Evolutionary conservation across 768 basidiomycete species (phyloP), one percentile per base, ranked within the genome.

Genomic region (Russula virescens): DNA sequence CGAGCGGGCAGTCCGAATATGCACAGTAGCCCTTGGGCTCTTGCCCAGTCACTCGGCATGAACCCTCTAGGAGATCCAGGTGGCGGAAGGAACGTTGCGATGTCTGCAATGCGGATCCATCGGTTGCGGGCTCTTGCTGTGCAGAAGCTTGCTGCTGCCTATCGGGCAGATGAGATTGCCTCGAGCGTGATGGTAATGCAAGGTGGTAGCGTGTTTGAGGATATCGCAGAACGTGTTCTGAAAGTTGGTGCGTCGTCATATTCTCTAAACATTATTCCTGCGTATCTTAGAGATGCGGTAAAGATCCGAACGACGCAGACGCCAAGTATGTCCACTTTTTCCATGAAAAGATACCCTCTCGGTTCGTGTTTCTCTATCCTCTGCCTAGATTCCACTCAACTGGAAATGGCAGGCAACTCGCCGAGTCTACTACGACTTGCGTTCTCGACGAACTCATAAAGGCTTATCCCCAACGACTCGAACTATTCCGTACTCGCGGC

Each of bases 101-200:
- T 95, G 91, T 91, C 88, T 35, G 86, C 91, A 0, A 89, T 85
- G 79, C 83, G 93, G 38, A 80, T 93, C 46, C 91, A 94, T 71
- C 79, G 91, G 55, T 74, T 95, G 48, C 77, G 93, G 38, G 87
- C 83, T 0, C 79, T 94, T 31, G 92, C 93, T 0, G 90, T 95
- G 21, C 88, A 92, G 73, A 92, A 91, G 71, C 77, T 94, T 45
- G 90, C 92, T 0, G 82, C 86, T 25, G 93, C 93, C 5, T 95
- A 95, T 70, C 85, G 86, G 71, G 80, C 84, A 13, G 93, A 95
- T 71, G 93, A 95, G 72, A 91, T 95, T 69, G 93, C 93, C 1
- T 89, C 90, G 0, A 92, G 89, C 69, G 93, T 95, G 28, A 91
- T 94, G 87, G 85, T 95, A 35, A 95, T 95, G 93, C 93, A 95